These are phyloP conservation scores for Phytophthora cryptogea DNA, from an alignment of 352 stramenopile genomes.

Conservation along the genomic window DNA sequence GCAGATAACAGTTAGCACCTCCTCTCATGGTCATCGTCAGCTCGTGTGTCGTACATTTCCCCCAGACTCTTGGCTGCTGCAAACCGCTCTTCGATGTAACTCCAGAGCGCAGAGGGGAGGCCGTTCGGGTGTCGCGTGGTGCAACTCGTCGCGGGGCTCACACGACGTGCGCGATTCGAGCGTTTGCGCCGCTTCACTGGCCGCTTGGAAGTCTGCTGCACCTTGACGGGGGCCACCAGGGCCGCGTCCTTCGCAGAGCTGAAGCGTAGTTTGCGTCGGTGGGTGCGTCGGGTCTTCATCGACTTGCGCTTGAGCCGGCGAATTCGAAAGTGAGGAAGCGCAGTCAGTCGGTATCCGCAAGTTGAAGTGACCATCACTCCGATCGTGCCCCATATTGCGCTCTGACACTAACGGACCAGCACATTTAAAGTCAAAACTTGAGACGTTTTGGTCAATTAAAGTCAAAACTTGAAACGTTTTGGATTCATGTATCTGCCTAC, in stretches of 20 bases:
- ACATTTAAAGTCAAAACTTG: background rate
- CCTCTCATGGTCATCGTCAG: background rate
- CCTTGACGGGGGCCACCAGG: slow-evolving; percentile 19
- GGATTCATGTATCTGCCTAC: too few species aligned
- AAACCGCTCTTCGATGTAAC: slow-evolving; percentile 43
- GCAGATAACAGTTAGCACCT: background rate
- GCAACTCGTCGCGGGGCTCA: slow-evolving; percentile 11
- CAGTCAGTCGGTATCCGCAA: slow-evolving; percentile 4
- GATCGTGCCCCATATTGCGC: too few species aligned
- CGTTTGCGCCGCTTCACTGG: slow-evolving; percentile 30
- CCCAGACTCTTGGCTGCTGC: slow-evolving; percentile 48
- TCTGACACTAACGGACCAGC: slow-evolving; percentile 6
- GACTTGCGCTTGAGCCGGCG: slow-evolving; percentile 19
- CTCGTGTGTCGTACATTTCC: slow-evolving; percentile 43
- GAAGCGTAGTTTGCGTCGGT: slow-evolving; percentile 37
- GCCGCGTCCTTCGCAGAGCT: slow-evolving; percentile 13
- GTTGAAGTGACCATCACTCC: slow-evolving; percentile 36
- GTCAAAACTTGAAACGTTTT: too few species aligned
- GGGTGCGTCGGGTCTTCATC: slow-evolving; percentile 31
- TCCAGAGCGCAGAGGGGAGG: slow-evolving; percentile 39
- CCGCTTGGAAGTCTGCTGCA: slow-evolving; percentile 16
- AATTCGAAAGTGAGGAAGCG: slow-evolving; percentile 35
- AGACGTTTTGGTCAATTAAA: too few species aligned
- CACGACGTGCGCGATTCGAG: slow-evolving; percentile 13
- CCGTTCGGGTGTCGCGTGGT: background rate